Conservation (phyloP, 2,329 filamentous ascomycete genomes). For the Penicillium nordicum region DNA sequence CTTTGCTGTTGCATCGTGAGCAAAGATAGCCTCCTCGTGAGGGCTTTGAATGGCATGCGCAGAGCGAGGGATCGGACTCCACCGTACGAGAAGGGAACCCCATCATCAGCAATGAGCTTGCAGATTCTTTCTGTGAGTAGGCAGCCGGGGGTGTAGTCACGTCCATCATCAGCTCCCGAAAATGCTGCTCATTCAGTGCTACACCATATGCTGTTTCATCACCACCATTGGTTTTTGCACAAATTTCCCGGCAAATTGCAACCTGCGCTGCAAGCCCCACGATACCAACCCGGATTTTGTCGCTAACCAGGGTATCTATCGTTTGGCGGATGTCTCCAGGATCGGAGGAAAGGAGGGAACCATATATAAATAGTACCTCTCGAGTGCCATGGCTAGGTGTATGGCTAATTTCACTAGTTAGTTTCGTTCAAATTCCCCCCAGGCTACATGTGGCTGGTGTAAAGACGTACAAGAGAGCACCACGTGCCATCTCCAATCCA, state of each 20-base stretch:
- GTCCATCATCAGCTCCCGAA: slow-evolving; percentile 81
- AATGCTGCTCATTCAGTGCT: slow-evolving; percentile 81
- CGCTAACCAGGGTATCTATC: slow-evolving; percentile 70
- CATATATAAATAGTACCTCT: slow-evolving; percentile 88
- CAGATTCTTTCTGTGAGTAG: slow-evolving; percentile 54
- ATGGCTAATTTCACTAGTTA: slow-evolving; percentile 54
- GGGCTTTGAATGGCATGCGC: slow-evolving; percentile 84
- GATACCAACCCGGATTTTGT: slow-evolving; percentile 82
- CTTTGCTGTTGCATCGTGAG: slow-evolving; percentile 81
- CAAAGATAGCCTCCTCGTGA: slow-evolving; percentile 84
- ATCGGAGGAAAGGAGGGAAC: slow-evolving; percentile 83
- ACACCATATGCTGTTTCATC: slow-evolving; percentile 71
- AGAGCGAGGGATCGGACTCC: slow-evolving; percentile 69
- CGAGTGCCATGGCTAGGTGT: slow-evolving; percentile 89
- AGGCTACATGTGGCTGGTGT: neutral
- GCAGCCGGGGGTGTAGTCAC: slow-evolving; percentile 87
- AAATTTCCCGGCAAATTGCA: slow-evolving; percentile 86
- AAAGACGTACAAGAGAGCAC: slow-evolving; percentile 69
- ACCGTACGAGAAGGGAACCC: slow-evolving; percentile 88
- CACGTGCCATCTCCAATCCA: slow-evolving; percentile 90
- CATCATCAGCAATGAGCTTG: slow-evolving; percentile 80
- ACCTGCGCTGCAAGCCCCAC: slow-evolving; percentile 90
- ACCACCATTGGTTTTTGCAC: slow-evolving; percentile 79
- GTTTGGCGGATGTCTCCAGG: slow-evolving; percentile 95
- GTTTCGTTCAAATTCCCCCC: neutral